Evolutionary conservation across 371 early-diverging fungal genomes (phyloP), one percentile per base, ranked within the genome.

Genomic region (Mucor sp.): DNA sequence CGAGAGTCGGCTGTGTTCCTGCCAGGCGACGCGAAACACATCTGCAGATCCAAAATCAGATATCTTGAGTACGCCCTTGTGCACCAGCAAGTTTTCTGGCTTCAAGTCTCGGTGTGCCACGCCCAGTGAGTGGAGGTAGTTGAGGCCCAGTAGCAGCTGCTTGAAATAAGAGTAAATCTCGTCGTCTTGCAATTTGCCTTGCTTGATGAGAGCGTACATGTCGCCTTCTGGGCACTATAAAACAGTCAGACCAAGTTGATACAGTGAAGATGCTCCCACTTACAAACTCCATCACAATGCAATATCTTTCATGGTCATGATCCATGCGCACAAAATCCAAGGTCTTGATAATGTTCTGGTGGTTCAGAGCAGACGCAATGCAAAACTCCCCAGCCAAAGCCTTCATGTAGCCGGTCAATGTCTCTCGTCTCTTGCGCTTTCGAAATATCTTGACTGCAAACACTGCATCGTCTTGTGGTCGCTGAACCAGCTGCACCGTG

Each of bases 21-120:
- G 93, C 87, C 92, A 94, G 32, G 87, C 84, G 19, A 88, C 89
- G 55, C 92, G 82, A 83, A 96, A 96, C 1, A 98, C 96, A 62
- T 93, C 93, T 0, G 95, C 89, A 44, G 96, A 85, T 1, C 98
- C 98, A 85, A 97, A 97, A 74, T 97, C 97, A 14, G 94, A 87
- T 32, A 97, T 88, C 75, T 94, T 93, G 50, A 95, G 70, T 6
- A 33, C 17, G 23, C 59, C 60, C 15, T 66, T 30, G 15, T 60
- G 47, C 9, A 93, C 66, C 56, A 92, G 69, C 9, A 89, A 76
- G 63, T 91, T 93, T 41, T 81, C 81, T 0, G 90, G 91, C 60
- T 93, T 93, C 47, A 93, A 81, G 62, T 93, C 93, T 60, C 94
- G 82, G 66, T 95, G 94, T 19, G 91, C 90, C 8, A 95, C 90